A percentile compares a stretch with the other conserved stretches of the same genome.
phyloP scores from a whole-genome alignment of 148 eudicot genomes.

The Persicaria tinctoria region DNA sequence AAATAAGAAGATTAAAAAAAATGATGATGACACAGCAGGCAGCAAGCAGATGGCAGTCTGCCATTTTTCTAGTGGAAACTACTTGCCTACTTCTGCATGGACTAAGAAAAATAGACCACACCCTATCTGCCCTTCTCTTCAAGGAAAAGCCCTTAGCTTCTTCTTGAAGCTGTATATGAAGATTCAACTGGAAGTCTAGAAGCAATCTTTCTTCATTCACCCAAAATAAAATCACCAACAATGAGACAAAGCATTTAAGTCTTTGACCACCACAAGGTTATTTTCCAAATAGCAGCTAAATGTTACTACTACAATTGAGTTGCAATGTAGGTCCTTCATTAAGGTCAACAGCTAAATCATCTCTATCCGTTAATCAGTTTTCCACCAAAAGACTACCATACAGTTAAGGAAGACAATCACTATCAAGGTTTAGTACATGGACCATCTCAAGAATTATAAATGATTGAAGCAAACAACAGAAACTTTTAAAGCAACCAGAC shows the following conservation, averaged over 20 bases:
- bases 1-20: neutral
- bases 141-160: neutral
- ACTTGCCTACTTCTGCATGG: neutral
- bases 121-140: constrained; percentile 4
- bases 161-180: neutral
- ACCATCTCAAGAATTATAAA: neutral
- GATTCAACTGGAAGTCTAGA: neutral
- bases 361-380: neutral
- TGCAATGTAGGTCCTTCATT: neutral
- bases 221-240: neutral
- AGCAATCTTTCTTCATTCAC: neutral
- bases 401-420: constrained; percentile 3
- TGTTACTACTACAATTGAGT: neutral
- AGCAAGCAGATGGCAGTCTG: neutral
- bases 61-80: neutral
- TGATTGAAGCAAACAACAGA: constrained; percentile 10
- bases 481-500: constrained; percentile 12
- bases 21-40: neutral
- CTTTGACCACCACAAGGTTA: neutral
- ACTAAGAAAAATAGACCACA: neutral
- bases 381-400: neutral
- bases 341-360: neutral
- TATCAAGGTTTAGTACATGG: constrained; percentile 9
- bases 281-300: neutral
- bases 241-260: neutral